phyloP scores from a whole-genome alignment of 495 filamentous ascomycete genomes.

The Eremomyces bilateralis region DNA sequence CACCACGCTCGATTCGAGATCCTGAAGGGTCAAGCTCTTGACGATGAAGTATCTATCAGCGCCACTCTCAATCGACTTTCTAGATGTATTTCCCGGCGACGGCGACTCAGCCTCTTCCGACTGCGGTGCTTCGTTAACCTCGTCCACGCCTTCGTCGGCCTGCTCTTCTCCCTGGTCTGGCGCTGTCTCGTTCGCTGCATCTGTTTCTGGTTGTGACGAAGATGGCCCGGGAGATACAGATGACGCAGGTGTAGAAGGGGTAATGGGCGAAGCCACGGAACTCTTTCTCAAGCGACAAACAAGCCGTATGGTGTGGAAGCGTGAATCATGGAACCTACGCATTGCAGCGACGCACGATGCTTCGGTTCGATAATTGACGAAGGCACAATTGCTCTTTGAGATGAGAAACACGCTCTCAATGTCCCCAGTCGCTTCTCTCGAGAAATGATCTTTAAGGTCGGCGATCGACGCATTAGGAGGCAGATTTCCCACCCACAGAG shows the following conservation, averaged over 20 bases:
- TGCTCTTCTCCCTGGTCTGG: conserved; percentile 3
- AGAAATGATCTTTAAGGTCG: conserved; percentile 78
- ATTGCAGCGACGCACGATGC: conserved; percentile 54
- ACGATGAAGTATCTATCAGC: conserved; percentile 75
- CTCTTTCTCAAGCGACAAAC: conserved; percentile 73
- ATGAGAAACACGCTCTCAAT: conserved; percentile 88
- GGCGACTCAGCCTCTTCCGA: background rate
- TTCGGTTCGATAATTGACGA: conserved; percentile 87
- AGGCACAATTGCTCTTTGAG: conserved; percentile 93
- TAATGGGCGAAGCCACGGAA: conserved; percentile 14
- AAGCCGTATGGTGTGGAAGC: conserved; percentile 70
- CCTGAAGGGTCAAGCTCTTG: conserved; percentile 88
- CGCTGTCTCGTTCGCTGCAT: background rate
- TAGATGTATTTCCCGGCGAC: no score
- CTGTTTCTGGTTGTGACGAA: background rate
- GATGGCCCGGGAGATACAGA: background rate
- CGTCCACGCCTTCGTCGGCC: background rate
- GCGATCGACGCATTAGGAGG: conserved; percentile 60
- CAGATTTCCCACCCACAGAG: conserved; percentile 91
- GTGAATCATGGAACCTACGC: conserved; percentile 72
- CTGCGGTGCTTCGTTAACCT: conserved; percentile 1
- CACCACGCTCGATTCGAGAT: conserved; percentile 72
- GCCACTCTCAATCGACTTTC: no score
- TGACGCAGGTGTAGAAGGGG: conserved; percentile 12
- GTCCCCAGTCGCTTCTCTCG: conserved; percentile 49